Conservation (phyloP, 1,139 yeast species). For the Casaregolazyma suthepensis region DNA sequence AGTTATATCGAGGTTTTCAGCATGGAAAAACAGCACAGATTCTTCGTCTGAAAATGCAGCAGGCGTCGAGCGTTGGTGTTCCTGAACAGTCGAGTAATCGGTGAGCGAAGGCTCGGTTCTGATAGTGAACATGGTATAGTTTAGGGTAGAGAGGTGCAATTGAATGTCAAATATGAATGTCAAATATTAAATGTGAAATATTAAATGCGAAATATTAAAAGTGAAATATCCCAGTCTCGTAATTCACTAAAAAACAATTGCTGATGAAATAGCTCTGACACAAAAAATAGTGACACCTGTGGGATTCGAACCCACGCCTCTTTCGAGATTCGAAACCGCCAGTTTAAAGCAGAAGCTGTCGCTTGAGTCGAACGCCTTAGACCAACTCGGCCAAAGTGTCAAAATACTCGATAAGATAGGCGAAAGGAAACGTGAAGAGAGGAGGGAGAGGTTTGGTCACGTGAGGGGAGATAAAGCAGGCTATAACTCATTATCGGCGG, state of each 20-base stretch:
- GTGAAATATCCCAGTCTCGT: neutral
- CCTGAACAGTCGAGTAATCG: constrained; percentile 27
- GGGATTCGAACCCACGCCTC: constrained; percentile 31
- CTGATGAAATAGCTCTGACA: constrained; percentile 1
- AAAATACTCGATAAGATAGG: neutral
- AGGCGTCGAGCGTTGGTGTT: constrained; percentile 32
- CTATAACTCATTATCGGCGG: neutral
- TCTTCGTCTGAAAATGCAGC: constrained; percentile 32
- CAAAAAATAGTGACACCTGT: constrained; percentile 25
- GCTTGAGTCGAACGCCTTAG: constrained; percentile 30
- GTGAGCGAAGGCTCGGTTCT: constrained; percentile 20
- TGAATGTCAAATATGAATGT: too few species aligned
- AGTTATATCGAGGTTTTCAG: neutral
- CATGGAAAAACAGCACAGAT: constrained; percentile 26
- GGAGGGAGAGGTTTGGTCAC: neutral
- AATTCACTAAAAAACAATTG: neutral
- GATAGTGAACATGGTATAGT: constrained; percentile 12
- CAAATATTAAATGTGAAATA: too few species aligned
- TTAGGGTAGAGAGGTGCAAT: too few species aligned
- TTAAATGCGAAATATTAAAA: neutral
- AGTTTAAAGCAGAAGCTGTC: constrained; percentile 20
- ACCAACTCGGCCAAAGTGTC: constrained; percentile 30
- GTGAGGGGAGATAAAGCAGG: neutral
- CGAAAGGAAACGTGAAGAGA: neutral
- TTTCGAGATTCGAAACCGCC: constrained; percentile 27